Percentiles rank a stretch among this genome's conserved stretches.
Conservation (phyloP, 768 basidiomycete genomes). For the Inosperma sp. region DNA sequence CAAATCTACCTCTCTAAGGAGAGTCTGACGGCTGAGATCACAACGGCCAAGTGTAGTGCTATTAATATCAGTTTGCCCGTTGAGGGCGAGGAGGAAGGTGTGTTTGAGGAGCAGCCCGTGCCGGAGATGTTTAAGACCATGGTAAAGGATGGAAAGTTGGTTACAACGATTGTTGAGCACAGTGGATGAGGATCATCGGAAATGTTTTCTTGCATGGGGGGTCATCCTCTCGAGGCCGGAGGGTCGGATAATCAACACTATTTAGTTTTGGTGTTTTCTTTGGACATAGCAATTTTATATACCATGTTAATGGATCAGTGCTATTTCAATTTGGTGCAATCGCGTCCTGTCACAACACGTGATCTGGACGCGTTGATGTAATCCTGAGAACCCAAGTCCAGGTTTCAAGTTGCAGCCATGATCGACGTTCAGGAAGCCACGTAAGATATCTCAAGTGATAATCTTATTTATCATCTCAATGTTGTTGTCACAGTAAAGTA, state of each 20-base stretch:
- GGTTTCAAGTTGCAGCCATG: slow-evolving; percentile 14
- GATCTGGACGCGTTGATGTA: too few relatives aligned
- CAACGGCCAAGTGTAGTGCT: slow-evolving; percentile 88
- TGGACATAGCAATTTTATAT: too few relatives aligned
- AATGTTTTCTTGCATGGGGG: too few relatives aligned
- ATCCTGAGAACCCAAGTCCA: too few relatives aligned
- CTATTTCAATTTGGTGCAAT: too few relatives aligned
- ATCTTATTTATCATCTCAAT: background rate
- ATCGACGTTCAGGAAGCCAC: slow-evolving; percentile 48
- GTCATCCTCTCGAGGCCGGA: too few relatives aligned
- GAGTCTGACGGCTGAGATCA: slow-evolving; percentile 75
- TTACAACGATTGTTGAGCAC: slow-evolving; percentile 89
- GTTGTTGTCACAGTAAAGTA: slow-evolving; percentile 45
- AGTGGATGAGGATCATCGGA: too few relatives aligned
- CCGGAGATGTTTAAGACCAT: slow-evolving; percentile 95
- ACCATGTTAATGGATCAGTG: too few relatives aligned
- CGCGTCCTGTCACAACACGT: too few relatives aligned
- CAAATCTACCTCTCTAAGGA: slow-evolving; percentile 89
- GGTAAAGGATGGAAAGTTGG: slow-evolving; percentile 74
- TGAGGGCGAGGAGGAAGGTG: slow-evolving; percentile 85
- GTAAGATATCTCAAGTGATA: slow-evolving; percentile 22
- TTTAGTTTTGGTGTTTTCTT: too few relatives aligned
- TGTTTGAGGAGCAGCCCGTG: slow-evolving; percentile 84
- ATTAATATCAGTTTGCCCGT: slow-evolving; percentile 89
- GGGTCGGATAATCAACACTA: too few relatives aligned